Evolutionary conservation across 116 monocot genomes (phyloP).

Genomic region (Zostera marina): DNA sequence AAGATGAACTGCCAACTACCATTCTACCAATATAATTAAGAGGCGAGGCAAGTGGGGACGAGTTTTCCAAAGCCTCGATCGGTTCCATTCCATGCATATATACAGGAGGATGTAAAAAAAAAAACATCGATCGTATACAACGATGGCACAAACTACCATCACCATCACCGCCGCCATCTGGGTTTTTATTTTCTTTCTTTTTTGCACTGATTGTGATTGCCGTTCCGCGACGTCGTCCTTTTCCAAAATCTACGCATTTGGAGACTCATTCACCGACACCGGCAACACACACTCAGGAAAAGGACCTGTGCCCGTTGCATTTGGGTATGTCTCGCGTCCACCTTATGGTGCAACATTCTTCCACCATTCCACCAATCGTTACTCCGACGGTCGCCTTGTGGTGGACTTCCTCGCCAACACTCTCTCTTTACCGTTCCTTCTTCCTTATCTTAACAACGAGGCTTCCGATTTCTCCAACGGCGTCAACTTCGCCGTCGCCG

Average conservation of each 20-base stretch:
- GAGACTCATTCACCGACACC: slow-evolving; percentile 85
- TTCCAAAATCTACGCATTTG: slow-evolving; percentile 74
- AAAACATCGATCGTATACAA: too few relatives aligned
- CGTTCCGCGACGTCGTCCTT: slow-evolving; percentile 7
- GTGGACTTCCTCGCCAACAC: slow-evolving; percentile 60
- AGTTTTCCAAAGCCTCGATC: too few relatives aligned
- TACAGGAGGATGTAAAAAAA: too few relatives aligned
- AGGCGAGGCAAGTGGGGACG: too few relatives aligned
- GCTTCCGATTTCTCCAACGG: slow-evolving; percentile 31
- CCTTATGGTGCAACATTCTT: slow-evolving; percentile 86
- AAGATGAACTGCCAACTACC: too few relatives aligned
- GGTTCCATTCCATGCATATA: too few relatives aligned
- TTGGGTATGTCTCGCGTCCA: slow-evolving; percentile 47
- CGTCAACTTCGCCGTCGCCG: slow-evolving; percentile 84
- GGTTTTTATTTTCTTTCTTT: too few relatives aligned
- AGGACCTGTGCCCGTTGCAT: slow-evolving; percentile 16
- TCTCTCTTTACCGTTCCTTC: slow-evolving; percentile 54
- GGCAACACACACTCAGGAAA: slow-evolving; percentile 52
- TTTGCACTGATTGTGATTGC: too few relatives aligned
- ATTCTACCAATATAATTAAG: too few relatives aligned
- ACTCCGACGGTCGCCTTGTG: slow-evolving; percentile 86
- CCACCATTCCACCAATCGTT: slow-evolving; percentile 69
- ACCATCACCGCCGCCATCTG: too few relatives aligned
- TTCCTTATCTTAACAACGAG: slow-evolving; percentile 32
- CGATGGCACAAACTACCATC: too few relatives aligned